phyloP scores from a whole-genome alignment of 2,329 filamentous ascomycete species.

The Fonsecaea pugnacius region DNA sequence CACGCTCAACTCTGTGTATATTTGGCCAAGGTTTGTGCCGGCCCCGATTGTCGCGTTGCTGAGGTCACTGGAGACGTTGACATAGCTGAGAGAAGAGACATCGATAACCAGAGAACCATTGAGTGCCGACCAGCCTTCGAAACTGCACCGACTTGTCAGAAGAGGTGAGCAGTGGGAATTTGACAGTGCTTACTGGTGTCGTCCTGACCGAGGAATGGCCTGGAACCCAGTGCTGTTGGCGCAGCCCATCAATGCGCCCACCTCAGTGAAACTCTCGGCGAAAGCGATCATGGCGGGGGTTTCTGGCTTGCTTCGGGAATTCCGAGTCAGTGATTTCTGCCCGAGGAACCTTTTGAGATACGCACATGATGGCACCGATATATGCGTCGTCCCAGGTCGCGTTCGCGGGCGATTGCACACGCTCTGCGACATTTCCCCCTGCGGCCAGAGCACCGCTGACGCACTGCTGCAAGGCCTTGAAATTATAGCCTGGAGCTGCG shows the following conservation, averaged over 20 bases:
- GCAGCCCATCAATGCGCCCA: conserved; percentile 5
- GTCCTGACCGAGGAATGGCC: not conserved
- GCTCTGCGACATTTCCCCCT: not conserved
- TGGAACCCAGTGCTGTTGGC: conserved; percentile 1
- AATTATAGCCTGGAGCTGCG: not conserved
- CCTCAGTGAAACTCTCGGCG: conserved; percentile 2
- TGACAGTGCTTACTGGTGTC: not conserved
- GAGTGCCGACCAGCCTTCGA: conserved; percentile 6
- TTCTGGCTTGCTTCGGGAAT: not conserved
- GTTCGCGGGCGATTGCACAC: not conserved
- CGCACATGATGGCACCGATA: conserved; percentile 2
- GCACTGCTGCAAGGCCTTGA: not conserved
- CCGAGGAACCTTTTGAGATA: not conserved
- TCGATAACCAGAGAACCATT: conserved; percentile 9
- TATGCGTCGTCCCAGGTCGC: conserved; percentile 3
- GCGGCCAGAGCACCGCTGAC: conserved; percentile 2
- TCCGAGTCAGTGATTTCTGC: not conserved
- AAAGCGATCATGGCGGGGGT: conserved; percentile 1
- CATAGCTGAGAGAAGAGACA: not conserved
- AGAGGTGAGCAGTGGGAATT: not conserved
- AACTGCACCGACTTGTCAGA: not conserved
- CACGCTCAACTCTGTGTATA: conserved; percentile 1
- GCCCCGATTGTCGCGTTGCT: not conserved
- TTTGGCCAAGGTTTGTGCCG: not conserved
- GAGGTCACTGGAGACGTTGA: conserved; percentile 3